A percentile compares a stretch with the other conserved stretches of the same genome.
Evolutionary conservation across 2,329 filamentous ascomycete species (phyloP).

Genomic region (Epichloe gansuensis): DNA sequence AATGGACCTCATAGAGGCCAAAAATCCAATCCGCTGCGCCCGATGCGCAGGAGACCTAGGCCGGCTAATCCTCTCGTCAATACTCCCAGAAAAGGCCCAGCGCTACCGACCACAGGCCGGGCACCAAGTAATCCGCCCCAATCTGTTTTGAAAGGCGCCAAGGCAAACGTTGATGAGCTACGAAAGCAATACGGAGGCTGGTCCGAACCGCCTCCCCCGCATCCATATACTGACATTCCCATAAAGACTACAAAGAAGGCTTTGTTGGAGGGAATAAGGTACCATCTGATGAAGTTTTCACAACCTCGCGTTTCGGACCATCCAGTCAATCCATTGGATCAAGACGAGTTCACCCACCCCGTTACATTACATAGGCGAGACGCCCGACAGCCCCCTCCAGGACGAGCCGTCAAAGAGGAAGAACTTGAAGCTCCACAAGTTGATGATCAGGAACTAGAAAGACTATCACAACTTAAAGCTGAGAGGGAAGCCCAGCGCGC

Average conservation of each 20-base stretch:
- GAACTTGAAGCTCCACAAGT: conserved; percentile 27
- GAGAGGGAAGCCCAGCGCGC: conserved; percentile 79
- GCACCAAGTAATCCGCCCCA: conserved; percentile 11
- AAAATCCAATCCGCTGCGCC: conserved; percentile 25
- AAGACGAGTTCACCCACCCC: conserved; percentile 73
- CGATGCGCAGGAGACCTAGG: conserved; percentile 25
- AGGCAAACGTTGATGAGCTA: conserved; percentile 26
- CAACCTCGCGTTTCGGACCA: conserved; percentile 45
- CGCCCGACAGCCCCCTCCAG: conserved; percentile 55
- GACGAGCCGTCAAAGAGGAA: conserved; percentile 51
- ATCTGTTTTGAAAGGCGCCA: conserved; percentile 16
- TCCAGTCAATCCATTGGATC: conserved; percentile 53
- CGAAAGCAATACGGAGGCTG: conserved; percentile 42
- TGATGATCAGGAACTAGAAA: conserved; percentile 48
- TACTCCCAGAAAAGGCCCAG: conserved; percentile 35
- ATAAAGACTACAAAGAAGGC: conserved; percentile 74
- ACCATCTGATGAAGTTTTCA: conserved; percentile 74
- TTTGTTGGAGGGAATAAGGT: conserved; percentile 64
- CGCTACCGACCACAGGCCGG: conserved; percentile 12
- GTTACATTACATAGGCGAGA: conserved; percentile 84
- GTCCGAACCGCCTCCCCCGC: conserved; percentile 38
- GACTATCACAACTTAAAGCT: conserved; percentile 55
- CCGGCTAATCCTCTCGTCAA: conserved; percentile 51
- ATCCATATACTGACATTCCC: conserved; percentile 44
- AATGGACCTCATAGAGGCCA: conserved; percentile 19